These are phyloP conservation scores for Hypoxylon rickii DNA, from an alignment of 495 filamentous ascomycete species.

Conservation along the genomic window DNA sequence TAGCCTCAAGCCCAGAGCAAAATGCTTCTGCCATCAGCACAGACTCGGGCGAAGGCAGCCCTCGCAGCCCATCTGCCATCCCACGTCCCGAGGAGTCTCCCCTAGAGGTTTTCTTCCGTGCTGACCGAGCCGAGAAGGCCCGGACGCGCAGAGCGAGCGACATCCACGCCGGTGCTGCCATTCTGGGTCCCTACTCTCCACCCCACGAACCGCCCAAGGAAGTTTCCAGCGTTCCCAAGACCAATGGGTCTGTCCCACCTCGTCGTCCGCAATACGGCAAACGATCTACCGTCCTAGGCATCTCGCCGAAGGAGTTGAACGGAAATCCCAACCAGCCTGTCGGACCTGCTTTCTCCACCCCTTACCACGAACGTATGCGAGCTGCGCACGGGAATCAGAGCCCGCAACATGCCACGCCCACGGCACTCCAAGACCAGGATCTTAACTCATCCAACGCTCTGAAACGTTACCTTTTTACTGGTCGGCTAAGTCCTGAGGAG, in stretches of 20 bases:
- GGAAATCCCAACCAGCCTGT: conserved; percentile 54
- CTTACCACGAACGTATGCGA: conserved; percentile 68
- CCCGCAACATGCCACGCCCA: conserved; percentile 25
- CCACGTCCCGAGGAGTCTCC: conserved; percentile 67
- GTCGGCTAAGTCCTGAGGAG: conserved; percentile 13
- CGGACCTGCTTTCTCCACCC: conserved; percentile 68
- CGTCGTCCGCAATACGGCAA: conserved; percentile 37
- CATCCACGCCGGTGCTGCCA: conserved; percentile 34
- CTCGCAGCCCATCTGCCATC: conserved; percentile 31
- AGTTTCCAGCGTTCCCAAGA: conserved; percentile 39
- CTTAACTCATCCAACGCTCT: conserved; percentile 39
- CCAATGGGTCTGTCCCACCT: conserved; percentile 22
- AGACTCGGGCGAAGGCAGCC: conserved; percentile 51
- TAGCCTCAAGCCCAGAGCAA: conserved; percentile 34
- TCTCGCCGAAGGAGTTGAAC: conserved; percentile 72
- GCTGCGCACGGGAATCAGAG: conserved; percentile 48
- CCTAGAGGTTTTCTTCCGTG: conserved; percentile 85
- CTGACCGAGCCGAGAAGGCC: conserved; percentile 76
- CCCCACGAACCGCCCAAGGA: conserved; percentile 43
- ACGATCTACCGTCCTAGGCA: conserved; percentile 51
- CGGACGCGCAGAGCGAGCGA: conserved; percentile 56
- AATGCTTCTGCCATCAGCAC: conserved; percentile 46
- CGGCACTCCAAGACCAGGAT: conserved; percentile 7
- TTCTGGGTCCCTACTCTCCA: conserved; percentile 41
- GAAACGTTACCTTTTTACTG: conserved; percentile 47